Evolutionary conservation across 2,329 filamentous ascomycete genomes (phyloP).

Genomic region (Ophiocordyceps sinensis): DNA sequence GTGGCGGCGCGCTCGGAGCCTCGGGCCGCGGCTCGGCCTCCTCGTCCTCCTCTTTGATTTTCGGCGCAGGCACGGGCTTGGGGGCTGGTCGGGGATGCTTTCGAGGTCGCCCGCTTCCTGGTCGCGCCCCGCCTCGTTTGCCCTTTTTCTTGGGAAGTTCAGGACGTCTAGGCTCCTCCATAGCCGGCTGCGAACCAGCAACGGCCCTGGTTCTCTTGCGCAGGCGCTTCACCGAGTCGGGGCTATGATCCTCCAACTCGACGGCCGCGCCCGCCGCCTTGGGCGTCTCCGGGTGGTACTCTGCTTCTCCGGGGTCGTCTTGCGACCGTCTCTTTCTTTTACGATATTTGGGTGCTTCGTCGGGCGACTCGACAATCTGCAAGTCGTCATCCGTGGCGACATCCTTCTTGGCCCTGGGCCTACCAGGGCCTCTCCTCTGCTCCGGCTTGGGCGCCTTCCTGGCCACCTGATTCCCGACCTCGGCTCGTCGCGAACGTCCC

Average conservation of each 20-base stretch:
- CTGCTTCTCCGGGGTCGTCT: constrained; percentile 15
- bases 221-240: constrained; percentile 10
- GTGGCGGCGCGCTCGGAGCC: background rate
- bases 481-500: constrained; percentile 6
- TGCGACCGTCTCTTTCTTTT: constrained; percentile 15
- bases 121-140: constrained; percentile 22
- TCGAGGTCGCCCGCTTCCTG: constrained; percentile 23
- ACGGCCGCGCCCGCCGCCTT: constrained; percentile 9
- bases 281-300: constrained; percentile 12
- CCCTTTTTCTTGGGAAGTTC: constrained; percentile 19
- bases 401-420: constrained; percentile 4
- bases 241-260: constrained; percentile 10
- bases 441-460: constrained; percentile 10
- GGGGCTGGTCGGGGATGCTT: constrained; percentile 17
- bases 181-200: constrained; percentile 1
- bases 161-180: constrained; percentile 5
- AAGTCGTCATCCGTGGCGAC: constrained; percentile 7
- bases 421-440: constrained; percentile 10
- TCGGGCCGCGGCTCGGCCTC: background rate
- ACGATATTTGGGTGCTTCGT: constrained; percentile 4
- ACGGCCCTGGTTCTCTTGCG: constrained; percentile 10
- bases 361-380: background rate
- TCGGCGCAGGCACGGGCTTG: constrained; percentile 2
- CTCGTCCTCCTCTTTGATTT: background rate
- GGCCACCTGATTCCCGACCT: constrained; percentile 7